These are phyloP conservation scores for Urochloa ruziziensis DNA, from an alignment of 176 grass and related monocot genomes.

Conservation along the genomic window DNA sequence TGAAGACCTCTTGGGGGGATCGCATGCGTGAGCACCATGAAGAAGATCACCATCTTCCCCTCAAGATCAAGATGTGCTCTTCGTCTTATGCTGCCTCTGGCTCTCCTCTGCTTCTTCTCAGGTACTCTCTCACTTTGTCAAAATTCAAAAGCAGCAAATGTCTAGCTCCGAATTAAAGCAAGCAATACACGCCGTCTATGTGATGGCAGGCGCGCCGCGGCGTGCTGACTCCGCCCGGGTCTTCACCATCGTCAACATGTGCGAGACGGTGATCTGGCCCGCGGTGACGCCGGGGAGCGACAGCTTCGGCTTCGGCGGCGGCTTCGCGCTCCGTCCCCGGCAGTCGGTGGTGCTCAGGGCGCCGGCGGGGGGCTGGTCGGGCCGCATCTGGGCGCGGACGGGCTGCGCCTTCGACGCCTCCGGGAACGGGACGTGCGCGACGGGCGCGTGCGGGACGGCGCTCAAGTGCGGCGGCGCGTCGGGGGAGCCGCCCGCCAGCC, in stretches of 20 bases:
- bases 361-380: background rate
- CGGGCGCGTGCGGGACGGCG: background rate
- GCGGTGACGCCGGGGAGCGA: constrained; percentile 51
- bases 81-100: background rate
- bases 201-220: background rate
- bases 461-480: background rate
- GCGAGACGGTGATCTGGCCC: constrained; percentile 78
- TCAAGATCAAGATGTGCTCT: background rate
- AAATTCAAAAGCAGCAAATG: too few species aligned
- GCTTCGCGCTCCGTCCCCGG: background rate
- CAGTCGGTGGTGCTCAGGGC: background rate
- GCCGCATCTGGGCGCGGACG: constrained; percentile 8
- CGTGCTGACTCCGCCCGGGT: constrained; percentile 36
- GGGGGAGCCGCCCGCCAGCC: constrained; percentile 51
- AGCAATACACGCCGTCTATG: too few species aligned
- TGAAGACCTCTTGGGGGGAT: too few species aligned
- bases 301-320: constrained; percentile 14
- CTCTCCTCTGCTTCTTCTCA: background rate
- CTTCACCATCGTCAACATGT: constrained; percentile 81
- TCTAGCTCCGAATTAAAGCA: too few species aligned
- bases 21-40: background rate
- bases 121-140: too few species aligned
- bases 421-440: background rate
- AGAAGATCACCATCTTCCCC: background rate
- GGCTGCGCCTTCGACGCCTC: background rate